These are phyloP conservation scores for Aspergillus thermomutatus DNA, from an alignment of 2,329 filamentous ascomycete species.

Conservation along the genomic window DNA sequence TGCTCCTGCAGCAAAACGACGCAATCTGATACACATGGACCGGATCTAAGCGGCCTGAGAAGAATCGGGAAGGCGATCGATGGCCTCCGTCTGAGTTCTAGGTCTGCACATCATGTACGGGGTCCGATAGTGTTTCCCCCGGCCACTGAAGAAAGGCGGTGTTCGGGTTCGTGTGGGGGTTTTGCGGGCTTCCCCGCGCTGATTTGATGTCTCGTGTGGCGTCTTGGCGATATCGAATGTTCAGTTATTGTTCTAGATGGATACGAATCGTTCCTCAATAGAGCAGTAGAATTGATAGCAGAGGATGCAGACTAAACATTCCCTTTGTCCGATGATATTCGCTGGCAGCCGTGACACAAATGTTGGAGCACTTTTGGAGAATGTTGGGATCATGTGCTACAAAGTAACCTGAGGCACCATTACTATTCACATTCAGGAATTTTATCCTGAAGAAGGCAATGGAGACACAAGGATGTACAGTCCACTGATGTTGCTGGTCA, in stretches of 20 bases:
- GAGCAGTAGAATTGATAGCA: neutral
- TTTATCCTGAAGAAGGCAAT: neutral
- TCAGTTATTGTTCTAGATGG: neutral
- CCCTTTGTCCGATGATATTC: neutral
- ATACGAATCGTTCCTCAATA: neutral
- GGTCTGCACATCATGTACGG: neutral
- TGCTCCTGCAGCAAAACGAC: slow-evolving; percentile 6
- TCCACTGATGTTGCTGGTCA: neutral
- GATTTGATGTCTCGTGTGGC: neutral
- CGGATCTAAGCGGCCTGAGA: neutral
- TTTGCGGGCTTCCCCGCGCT: slow-evolving; percentile 20
- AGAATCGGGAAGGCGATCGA: neutral
- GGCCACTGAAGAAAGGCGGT: slow-evolving; percentile 21
- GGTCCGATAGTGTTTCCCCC: slow-evolving; percentile 5
- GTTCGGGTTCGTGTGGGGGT: slow-evolving; percentile 21
- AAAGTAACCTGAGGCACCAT: neutral
- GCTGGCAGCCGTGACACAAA: neutral
- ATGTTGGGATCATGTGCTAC: neutral
- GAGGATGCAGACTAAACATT: neutral
- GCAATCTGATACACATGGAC: neutral
- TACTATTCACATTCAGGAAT: neutral
- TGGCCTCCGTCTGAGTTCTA: neutral
- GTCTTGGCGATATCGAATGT: neutral
- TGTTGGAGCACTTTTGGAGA: neutral
- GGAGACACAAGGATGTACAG: too few relatives aligned